Percentiles rank a stretch among this genome's conserved stretches.
These are phyloP conservation scores for Cercospora citrullina DNA, from an alignment of 2,329 filamentous ascomycete species.

Conservation along the genomic window DNA sequence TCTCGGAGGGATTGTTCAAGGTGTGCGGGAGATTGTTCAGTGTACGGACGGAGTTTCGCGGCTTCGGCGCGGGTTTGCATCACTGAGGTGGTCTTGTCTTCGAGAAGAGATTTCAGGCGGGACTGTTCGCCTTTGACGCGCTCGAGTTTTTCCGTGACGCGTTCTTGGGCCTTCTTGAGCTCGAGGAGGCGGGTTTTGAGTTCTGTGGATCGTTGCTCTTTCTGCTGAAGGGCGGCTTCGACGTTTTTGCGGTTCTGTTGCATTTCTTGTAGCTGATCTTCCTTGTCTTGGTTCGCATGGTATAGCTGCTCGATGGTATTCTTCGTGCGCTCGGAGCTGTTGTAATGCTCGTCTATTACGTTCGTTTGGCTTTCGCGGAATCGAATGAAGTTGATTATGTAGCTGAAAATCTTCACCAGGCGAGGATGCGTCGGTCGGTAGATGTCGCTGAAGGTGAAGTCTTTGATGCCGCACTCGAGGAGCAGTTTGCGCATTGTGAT, in stretches of 20 bases:
- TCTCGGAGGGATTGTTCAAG: constrained; percentile 81
- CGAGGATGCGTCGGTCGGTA: constrained; percentile 88
- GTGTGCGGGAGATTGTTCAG: constrained; percentile 80
- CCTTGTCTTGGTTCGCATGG: constrained; percentile 82
- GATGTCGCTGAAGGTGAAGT: constrained; percentile 90
- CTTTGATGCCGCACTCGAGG: constrained; percentile 81
- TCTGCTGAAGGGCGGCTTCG: constrained; percentile 79
- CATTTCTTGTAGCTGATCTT: constrained; percentile 77
- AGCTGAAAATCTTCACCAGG: constrained; percentile 92
- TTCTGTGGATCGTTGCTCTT: constrained; percentile 81
- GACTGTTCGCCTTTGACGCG: constrained; percentile 78
- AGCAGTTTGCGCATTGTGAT: constrained; percentile 77
- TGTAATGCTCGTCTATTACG: constrained; percentile 90
- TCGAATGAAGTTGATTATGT: constrained; percentile 97
- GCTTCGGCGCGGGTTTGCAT: constrained; percentile 79
- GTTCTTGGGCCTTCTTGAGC: constrained; percentile 77
- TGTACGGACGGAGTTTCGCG: constrained; percentile 86
- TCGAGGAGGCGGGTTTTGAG: constrained; percentile 80
- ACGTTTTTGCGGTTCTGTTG: constrained; percentile 75
- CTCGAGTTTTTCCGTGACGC: constrained; percentile 78
- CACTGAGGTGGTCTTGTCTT: constrained; percentile 69
- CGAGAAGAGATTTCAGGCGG: constrained; percentile 69
- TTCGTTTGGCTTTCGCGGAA: constrained; percentile 90
- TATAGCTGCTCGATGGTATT: constrained; percentile 83
- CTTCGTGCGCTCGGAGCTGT: constrained; percentile 84